phyloP scores from a whole-genome alignment of 192 early-diverging fungal species.

The Coemansia sp. region DNA sequence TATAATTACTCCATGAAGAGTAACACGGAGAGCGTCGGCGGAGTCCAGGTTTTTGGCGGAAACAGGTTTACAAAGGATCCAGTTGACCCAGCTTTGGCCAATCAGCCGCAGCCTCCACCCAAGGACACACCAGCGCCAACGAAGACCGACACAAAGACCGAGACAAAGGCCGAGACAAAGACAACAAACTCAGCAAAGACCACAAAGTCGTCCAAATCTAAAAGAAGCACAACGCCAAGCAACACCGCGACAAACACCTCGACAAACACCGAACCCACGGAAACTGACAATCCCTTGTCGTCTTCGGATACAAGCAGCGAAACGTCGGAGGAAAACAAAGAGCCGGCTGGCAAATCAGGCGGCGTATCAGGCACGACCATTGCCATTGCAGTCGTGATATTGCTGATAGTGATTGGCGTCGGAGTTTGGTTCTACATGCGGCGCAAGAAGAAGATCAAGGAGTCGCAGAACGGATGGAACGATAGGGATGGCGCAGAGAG shows the following conservation, averaged over 20 bases:
- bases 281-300: not conserved
- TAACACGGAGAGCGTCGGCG: slow-evolving; percentile 4
- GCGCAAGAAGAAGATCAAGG: slow-evolving; percentile 2
- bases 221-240: not conserved
- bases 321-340: not conserved
- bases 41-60: slow-evolving; percentile 29
- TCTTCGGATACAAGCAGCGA: not conserved
- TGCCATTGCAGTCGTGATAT: not conserved
- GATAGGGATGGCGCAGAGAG: not conserved
- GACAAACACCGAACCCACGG: not conserved
- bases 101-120: not conserved
- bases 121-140: not conserved
- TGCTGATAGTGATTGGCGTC: not conserved
- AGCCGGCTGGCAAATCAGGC: not conserved
- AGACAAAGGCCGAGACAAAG: not conserved
- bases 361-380: not conserved
- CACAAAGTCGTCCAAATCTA: not conserved
- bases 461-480: not conserved
- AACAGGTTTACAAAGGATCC: slow-evolving; percentile 34
- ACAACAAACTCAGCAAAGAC: not conserved
- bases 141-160: not conserved
- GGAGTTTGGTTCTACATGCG: slow-evolving; percentile 3
- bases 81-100: slow-evolving; percentile 5
- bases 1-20: slow-evolving; percentile 28
- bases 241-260: not conserved